Evolutionary conservation across 768 basidiomycete species (phyloP).

Genomic region (Lactifluus pinguis): DNA sequence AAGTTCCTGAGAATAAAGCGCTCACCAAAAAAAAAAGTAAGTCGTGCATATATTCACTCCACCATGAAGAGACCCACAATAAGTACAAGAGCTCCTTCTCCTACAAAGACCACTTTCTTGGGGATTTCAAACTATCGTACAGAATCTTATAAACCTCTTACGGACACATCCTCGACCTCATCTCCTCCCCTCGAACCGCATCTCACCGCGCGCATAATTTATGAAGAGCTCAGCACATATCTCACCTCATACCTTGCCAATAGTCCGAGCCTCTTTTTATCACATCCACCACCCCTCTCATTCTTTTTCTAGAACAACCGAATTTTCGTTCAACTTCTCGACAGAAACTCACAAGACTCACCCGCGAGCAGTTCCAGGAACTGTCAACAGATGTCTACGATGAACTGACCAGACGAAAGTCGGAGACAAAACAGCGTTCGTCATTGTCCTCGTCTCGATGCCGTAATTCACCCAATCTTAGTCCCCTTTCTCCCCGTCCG

Average conservation of each 20-base stretch:
- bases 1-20: too few relatives aligned
- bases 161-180: slow-evolving; percentile 43
- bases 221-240: slow-evolving; percentile 61
- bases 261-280: slow-evolving; percentile 59
- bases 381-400: slow-evolving; percentile 97
- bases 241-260: slow-evolving; percentile 31
- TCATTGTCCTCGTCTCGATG: neutral
- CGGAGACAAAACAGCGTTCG: slow-evolving; percentile 55
- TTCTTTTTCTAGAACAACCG: slow-evolving; percentile 42
- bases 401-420: slow-evolving; percentile 74
- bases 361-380: slow-evolving; percentile 94
- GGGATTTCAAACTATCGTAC: slow-evolving; percentile 87
- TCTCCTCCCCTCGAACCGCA: too few relatives aligned
- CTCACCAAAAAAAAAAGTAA: too few relatives aligned
- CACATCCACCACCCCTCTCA: neutral
- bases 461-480: slow-evolving; percentile 23
- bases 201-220: slow-evolving; percentile 54
- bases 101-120: slow-evolving; percentile 80
- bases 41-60: slow-evolving; percentile 9
- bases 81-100: slow-evolving; percentile 50
- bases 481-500: slow-evolving; percentile 86
- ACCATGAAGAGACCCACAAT: slow-evolving; percentile 50
- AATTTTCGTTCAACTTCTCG: slow-evolving; percentile 71
- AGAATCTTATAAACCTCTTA: slow-evolving; percentile 50
- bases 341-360: slow-evolving; percentile 88